Evolutionary conservation across 2,329 filamentous ascomycete species (phyloP).

Genomic region (Talaromyces verruculosus): DNA sequence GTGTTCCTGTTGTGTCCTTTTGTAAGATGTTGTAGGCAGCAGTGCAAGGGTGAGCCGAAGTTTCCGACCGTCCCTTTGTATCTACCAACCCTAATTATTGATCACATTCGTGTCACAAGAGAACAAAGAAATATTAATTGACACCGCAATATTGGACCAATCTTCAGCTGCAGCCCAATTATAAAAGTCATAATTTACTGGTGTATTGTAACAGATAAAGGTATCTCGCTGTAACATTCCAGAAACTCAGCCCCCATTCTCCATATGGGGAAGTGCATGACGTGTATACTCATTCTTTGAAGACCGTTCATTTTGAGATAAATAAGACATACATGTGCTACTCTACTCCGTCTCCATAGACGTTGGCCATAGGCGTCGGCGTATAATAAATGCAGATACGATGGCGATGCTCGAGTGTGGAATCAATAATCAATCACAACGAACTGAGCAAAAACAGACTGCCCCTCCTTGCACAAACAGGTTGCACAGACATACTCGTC

Average conservation of each 20-base stretch:
- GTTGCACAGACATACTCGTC: background rate
- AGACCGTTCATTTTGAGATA: background rate
- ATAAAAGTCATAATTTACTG: no score
- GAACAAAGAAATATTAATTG: background rate
- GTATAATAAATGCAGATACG: background rate
- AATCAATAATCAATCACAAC: background rate
- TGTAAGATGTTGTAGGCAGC: background rate
- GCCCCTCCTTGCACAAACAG: background rate
- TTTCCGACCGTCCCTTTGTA: background rate
- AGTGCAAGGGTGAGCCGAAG: background rate
- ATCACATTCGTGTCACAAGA: background rate
- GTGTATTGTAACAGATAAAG: background rate
- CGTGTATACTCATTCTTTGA: background rate
- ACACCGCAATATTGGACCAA: background rate
- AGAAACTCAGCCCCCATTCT: background rate
- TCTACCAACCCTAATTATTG: background rate
- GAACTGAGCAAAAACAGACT: background rate
- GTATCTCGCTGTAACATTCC: background rate
- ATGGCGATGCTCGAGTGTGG: background rate
- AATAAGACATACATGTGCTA: background rate
- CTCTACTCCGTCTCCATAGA: background rate
- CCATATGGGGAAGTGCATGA: background rate
- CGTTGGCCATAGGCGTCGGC: background rate
- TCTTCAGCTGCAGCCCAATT: background rate
- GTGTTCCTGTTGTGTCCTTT: background rate